phyloP scores from a whole-genome alignment of 139 green algal species.

The Chlamydomonas sp. region DNA sequence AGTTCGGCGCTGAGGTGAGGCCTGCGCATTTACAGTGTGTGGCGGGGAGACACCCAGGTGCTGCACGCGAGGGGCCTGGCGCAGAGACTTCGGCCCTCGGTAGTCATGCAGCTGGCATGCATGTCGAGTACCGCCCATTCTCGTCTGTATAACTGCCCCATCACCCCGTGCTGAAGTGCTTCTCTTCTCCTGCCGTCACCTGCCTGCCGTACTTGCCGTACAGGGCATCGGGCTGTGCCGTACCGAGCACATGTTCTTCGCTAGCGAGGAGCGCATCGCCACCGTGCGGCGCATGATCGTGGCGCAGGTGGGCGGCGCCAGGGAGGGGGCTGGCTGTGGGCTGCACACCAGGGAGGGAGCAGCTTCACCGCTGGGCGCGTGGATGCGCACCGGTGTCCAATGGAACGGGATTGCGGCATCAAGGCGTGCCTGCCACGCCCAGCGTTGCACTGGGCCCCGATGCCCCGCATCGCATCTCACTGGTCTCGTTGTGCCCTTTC shows the following conservation, averaged over 20 bases:
- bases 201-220: slow-evolving; percentile 12
- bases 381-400: background rate
- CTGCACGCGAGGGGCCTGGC: background rate
- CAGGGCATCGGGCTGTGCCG: slow-evolving; percentile 90
- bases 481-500: background rate
- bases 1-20: slow-evolving; percentile 38
- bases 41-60: background rate
- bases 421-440: background rate
- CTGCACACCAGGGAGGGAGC: background rate
- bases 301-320: slow-evolving; percentile 44
- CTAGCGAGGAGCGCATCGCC: slow-evolving; percentile 78
- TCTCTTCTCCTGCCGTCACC: background rate
- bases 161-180: background rate
- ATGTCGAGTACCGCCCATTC: too few relatives aligned
- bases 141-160: background rate
- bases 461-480: background rate
- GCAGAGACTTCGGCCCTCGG: too few relatives aligned
- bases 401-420: background rate
- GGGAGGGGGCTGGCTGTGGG: background rate
- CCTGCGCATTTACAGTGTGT: background rate
- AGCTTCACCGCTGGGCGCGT: background rate
- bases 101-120: too few relatives aligned
- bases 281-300: slow-evolving; percentile 87
- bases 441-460: background rate
- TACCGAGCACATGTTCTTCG: slow-evolving; percentile 97